Evolutionary conservation across 306 rosid species (phyloP).

Genomic region (Cyclanthera cordifolia): DNA sequence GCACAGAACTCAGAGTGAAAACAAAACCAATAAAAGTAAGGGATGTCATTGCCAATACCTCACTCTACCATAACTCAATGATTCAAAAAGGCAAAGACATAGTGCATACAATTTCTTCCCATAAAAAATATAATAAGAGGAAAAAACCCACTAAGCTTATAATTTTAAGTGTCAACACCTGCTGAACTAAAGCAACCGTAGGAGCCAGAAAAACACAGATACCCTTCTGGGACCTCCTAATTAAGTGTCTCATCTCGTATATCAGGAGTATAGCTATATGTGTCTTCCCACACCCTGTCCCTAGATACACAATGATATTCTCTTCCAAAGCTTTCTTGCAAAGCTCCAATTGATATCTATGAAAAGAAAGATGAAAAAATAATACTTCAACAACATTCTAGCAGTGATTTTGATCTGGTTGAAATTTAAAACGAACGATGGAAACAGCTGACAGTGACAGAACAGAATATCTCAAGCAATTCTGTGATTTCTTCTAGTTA

Average conservation of each 20-base stretch:
- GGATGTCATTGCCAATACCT: background rate
- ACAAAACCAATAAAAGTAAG: background rate
- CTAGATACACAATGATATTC: constrained; percentile 76
- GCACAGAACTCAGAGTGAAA: constrained; percentile 1
- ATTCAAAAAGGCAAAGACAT: background rate
- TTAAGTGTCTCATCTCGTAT: constrained; percentile 56
- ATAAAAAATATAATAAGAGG: background rate
- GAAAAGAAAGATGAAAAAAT: background rate
- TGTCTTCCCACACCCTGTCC: constrained; percentile 93
- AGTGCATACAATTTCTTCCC: constrained; percentile 1
- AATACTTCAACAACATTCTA: background rate
- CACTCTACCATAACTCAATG: background rate
- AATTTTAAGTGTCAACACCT: constrained; percentile 32
- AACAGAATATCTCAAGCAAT: background rate
- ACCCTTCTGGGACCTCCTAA: constrained; percentile 51
- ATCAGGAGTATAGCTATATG: constrained; percentile 83
- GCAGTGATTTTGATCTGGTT: background rate
- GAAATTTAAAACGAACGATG: background rate
- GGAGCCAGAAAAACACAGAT: constrained; percentile 86
- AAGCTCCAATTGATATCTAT: constrained; percentile 74
- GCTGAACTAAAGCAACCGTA: constrained; percentile 77
- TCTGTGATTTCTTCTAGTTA: background rate
- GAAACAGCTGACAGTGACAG: background rate
- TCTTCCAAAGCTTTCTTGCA: constrained; percentile 79
- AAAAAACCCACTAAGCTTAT: background rate